phyloP scores from a whole-genome alignment of 75 land plant genomes.

The Cupressus sempervirens region DNA sequence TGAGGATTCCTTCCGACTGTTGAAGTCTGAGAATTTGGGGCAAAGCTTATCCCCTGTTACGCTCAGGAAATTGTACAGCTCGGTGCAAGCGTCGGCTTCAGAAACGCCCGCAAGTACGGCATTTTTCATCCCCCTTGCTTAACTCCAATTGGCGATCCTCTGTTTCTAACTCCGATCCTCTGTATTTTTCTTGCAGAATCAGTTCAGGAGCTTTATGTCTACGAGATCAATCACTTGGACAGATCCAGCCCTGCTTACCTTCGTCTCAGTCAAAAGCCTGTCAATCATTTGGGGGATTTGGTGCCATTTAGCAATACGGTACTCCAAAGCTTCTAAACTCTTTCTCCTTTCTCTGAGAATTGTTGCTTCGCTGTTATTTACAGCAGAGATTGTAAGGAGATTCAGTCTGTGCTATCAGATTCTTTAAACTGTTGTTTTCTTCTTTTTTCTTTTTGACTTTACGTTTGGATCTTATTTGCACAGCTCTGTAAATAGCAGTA shows the following conservation, averaged over 20 bases:
- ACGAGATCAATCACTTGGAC: slow-evolving; percentile 77
- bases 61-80: no score
- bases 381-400: neutral
- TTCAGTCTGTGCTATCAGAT: neutral
- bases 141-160: no score
- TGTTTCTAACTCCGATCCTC: no score
- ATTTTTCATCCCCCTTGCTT: no score
- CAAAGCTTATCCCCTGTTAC: no score
- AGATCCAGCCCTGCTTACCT: slow-evolving; percentile 64
- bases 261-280: slow-evolving; percentile 39
- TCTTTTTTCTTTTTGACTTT: neutral
- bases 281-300: slow-evolving; percentile 58
- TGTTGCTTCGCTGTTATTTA: neutral
- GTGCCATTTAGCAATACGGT: slow-evolving; percentile 84
- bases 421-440: no score
- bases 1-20: no score
- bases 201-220: slow-evolving; percentile 60
- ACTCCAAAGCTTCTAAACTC: neutral
- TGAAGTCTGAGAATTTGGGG: no score
- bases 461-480: neutral
- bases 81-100: no score
- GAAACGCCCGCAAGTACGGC: no score
- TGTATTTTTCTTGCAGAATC: neutral
- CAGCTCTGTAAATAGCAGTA: neutral
- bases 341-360: neutral